Conservation (phyloP, 2,329 filamentous ascomycete species). For the Fusarium tricinctum region DNA sequence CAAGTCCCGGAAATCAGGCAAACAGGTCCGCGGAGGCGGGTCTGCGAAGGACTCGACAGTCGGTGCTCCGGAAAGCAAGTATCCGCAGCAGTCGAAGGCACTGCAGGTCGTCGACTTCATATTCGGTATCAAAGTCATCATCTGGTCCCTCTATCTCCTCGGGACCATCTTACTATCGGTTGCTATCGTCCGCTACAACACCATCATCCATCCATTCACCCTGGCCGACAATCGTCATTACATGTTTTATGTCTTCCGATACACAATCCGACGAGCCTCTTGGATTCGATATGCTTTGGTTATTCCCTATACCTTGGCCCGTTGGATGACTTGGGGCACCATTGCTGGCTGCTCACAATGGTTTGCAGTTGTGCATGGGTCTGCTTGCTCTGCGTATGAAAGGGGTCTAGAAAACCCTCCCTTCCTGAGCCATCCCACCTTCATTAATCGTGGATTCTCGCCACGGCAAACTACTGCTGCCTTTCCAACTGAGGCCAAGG, state of each 20-base stretch:
- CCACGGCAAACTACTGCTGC: slow-evolving; percentile 25
- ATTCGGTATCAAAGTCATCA: slow-evolving; percentile 53
- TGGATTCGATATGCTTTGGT: slow-evolving; percentile 76
- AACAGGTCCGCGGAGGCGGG: not conserved
- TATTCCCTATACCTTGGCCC: slow-evolving; percentile 77
- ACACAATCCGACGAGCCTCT: slow-evolving; percentile 77
- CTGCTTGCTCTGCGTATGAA: slow-evolving; percentile 37
- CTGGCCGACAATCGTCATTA: slow-evolving; percentile 97
- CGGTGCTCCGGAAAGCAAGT: not conserved
- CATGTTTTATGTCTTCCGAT: slow-evolving; percentile 95
- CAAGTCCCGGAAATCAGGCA: slow-evolving; percentile 10
- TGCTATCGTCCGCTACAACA: slow-evolving; percentile 81
- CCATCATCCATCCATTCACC: slow-evolving; percentile 94
- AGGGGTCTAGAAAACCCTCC: slow-evolving; percentile 14
- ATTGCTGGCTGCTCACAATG: slow-evolving; percentile 64
- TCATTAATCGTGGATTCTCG: slow-evolving; percentile 19
- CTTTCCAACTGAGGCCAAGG: slow-evolving; percentile 12
- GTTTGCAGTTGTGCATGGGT: slow-evolving; percentile 24
- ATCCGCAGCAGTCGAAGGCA: slow-evolving; percentile 21
- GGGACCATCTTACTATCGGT: slow-evolving; percentile 56
- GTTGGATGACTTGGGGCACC: slow-evolving; percentile 75
- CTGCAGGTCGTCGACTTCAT: slow-evolving; percentile 27
- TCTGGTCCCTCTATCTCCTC: slow-evolving; percentile 56
- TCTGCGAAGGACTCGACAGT: not conserved
- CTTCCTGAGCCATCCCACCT: slow-evolving; percentile 52